phyloP scores from a whole-genome alignment of 805 yeast species.

The Candida vaughaniae region DNA sequence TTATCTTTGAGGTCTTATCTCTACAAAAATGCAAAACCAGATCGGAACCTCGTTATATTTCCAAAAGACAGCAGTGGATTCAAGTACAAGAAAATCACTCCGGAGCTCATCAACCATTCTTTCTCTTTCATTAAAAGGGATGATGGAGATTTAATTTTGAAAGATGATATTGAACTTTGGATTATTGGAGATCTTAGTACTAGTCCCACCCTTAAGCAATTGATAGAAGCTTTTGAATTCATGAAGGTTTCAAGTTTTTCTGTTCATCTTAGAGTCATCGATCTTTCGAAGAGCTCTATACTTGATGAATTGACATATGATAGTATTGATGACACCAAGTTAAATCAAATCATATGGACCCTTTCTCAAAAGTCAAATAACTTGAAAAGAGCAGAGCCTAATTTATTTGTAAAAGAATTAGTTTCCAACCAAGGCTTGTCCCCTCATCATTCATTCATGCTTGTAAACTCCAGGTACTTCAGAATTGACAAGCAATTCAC shows the following conservation, averaged over 20 bases:
- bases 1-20: slow-evolving; percentile 39
- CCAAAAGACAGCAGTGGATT: slow-evolving; percentile 34
- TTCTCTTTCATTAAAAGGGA: slow-evolving; percentile 28
- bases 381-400: not conserved
- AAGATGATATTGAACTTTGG: slow-evolving; percentile 29
- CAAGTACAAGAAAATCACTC: slow-evolving; percentile 29
- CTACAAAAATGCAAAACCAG: slow-evolving; percentile 37
- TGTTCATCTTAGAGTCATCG: slow-evolving; percentile 37
- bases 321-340: not conserved
- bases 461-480: slow-evolving; percentile 57
- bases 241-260: slow-evolving; percentile 23
- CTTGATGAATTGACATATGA: slow-evolving; percentile 6
- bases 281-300: slow-evolving; percentile 18
- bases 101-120: slow-evolving; percentile 25
- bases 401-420: slow-evolving; percentile 13
- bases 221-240: slow-evolving; percentile 34
- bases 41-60: slow-evolving; percentile 45
- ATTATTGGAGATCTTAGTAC: slow-evolving; percentile 56
- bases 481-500: slow-evolving; percentile 24
- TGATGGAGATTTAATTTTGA: not conserved
- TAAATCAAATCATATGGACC: not conserved
- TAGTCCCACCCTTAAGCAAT: slow-evolving; percentile 15
- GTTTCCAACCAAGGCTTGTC: slow-evolving; percentile 32
- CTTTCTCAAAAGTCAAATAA: not conserved
- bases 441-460: slow-evolving; percentile 35